Evolutionary conservation across 768 basidiomycete genomes (phyloP).

Genomic region (Phaeotremella fagi): DNA sequence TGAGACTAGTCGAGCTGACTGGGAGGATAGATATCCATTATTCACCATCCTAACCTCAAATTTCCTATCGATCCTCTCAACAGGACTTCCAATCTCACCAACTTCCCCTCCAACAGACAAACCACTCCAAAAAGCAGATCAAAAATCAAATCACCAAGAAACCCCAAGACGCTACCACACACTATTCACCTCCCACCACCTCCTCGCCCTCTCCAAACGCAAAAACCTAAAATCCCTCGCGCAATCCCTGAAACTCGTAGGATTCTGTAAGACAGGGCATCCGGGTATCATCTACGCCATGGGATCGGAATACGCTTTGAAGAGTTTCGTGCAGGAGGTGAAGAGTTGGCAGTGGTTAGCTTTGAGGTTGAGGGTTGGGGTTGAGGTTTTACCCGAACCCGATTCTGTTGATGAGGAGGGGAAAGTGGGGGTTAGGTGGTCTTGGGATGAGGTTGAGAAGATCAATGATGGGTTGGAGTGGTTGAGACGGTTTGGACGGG

Average conservation of each 20-base stretch:
- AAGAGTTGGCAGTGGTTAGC: slow-evolving; percentile 78
- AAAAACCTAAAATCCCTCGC: slow-evolving; percentile 59
- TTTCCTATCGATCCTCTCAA: slow-evolving; percentile 56
- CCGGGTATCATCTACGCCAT: slow-evolving; percentile 72
- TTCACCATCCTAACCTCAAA: slow-evolving; percentile 60
- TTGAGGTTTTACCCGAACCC: slow-evolving; percentile 7
- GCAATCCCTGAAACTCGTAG: slow-evolving; percentile 55
- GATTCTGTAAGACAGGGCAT: slow-evolving; percentile 71
- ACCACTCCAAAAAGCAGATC: background rate
- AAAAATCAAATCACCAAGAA: background rate
- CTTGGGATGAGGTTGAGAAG: slow-evolving; percentile 65
- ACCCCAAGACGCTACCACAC: slow-evolving; percentile 53
- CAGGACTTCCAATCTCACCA: background rate
- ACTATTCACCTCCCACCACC: slow-evolving; percentile 69
- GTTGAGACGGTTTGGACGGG: slow-evolving; percentile 59
- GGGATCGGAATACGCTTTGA: slow-evolving; percentile 55
- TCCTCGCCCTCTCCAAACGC: slow-evolving; percentile 52
- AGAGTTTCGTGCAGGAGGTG: slow-evolving; percentile 63
- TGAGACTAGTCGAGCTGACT: no score
- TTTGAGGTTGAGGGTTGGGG: slow-evolving; percentile 56
- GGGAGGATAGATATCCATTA: slow-evolving; percentile 59
- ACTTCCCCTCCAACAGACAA: background rate
- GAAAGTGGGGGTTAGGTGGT: slow-evolving; percentile 20
- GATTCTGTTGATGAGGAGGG: background rate
- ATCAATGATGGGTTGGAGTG: slow-evolving; percentile 65